Conservation (phyloP, 768 basidiomycete genomes). For the Lactarius hatsudake region DNA sequence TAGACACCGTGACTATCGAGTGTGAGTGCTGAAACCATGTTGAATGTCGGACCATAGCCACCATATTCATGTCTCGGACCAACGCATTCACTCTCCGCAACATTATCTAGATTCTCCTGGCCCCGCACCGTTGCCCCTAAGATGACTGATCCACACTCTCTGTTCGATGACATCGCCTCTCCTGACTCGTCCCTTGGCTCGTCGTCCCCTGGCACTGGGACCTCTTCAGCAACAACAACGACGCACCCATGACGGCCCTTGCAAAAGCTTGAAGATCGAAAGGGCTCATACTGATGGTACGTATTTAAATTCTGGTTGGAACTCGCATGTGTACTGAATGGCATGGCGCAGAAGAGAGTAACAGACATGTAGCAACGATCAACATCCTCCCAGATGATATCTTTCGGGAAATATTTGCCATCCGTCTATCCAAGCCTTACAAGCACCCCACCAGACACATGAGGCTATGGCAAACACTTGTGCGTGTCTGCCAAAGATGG, state of each 20-base stretch:
- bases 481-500: neutral
- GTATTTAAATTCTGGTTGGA: neutral
- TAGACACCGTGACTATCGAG: too few species aligned
- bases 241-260: neutral
- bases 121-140: too few species aligned
- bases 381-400: neutral
- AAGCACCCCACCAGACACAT: neutral
- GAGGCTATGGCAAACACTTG: neutral
- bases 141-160: too few species aligned
- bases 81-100: too few species aligned
- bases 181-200: neutral
- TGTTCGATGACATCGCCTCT: constrained; percentile 15
- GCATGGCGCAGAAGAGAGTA: neutral
- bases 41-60: too few species aligned
- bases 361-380: neutral
- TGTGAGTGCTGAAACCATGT: too few species aligned
- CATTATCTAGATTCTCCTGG: too few species aligned
- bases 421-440: neutral
- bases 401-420: neutral
- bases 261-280: neutral
- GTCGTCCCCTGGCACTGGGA: neutral
- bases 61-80: too few species aligned
- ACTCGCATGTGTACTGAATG: neutral
- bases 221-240: neutral
- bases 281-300: neutral